A percentile compares a stretch with the other conserved stretches of the same genome.
These are phyloP conservation scores for Colletotrichum eremochloae DNA, from an alignment of 2,329 filamentous ascomycete species.

Conservation along the genomic window DNA sequence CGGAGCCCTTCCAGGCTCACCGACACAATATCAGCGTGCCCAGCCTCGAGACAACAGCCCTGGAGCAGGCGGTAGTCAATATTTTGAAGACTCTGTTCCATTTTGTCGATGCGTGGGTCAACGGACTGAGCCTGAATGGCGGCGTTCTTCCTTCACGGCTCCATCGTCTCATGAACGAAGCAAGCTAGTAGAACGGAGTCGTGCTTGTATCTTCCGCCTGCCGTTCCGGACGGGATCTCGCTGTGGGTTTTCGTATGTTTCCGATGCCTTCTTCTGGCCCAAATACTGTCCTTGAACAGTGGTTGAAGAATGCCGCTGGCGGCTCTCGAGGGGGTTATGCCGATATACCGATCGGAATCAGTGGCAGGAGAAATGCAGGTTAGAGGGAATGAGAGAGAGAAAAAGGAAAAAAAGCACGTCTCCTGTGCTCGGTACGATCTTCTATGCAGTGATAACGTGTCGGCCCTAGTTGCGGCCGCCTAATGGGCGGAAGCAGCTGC, in stretches of 20 bases:
- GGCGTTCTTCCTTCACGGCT: conserved; percentile 14
- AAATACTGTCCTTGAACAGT: no score
- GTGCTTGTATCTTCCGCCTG: background rate
- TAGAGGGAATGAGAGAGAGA: conserved; percentile 4
- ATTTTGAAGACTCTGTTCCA: conserved; percentile 43
- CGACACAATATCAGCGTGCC: conserved; percentile 63
- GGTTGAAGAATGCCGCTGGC: background rate
- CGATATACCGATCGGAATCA: conserved; percentile 12
- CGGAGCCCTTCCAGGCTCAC: conserved; percentile 64
- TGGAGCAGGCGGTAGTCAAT: conserved; percentile 58
- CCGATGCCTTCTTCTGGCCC: background rate
- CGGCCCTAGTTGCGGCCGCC: conserved; percentile 17
- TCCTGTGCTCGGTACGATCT: conserved; percentile 14
- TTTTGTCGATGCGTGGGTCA: conserved; percentile 13
- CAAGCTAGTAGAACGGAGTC: background rate
- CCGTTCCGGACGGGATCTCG: background rate
- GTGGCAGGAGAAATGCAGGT: background rate
- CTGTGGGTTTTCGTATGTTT: background rate
- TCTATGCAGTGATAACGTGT: conserved; percentile 23
- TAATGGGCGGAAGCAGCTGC: conserved; percentile 37
- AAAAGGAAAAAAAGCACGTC: conserved; percentile 1
- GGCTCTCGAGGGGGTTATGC: background rate
- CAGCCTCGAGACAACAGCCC: conserved; percentile 68
- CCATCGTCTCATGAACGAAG: conserved; percentile 6
- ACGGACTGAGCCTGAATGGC: conserved; percentile 18